phyloP scores from a whole-genome alignment of 306 rosid species.

The Cyamopsis tetragonoloba region DNA sequence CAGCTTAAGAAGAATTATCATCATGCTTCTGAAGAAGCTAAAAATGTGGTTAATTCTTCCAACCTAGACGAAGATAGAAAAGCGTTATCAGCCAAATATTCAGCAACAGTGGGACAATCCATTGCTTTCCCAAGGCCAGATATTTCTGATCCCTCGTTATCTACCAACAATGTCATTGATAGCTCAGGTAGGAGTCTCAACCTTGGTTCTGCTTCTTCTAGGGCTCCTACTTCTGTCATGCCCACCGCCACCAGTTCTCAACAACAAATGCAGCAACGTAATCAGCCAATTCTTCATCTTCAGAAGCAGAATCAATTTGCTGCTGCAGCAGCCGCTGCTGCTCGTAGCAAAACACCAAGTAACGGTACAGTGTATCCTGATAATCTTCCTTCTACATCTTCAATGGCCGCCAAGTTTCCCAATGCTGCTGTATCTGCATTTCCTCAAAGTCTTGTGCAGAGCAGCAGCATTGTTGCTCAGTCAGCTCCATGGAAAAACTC shows the following conservation, averaged over 20 bases:
- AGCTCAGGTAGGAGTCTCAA: slow-evolving; percentile 61
- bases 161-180: slow-evolving; percentile 63
- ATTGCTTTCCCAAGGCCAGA: slow-evolving; percentile 82
- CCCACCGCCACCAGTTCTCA: slow-evolving; percentile 46
- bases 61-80: slow-evolving; percentile 76
- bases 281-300: slow-evolving; percentile 57
- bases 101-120: slow-evolving; percentile 61
- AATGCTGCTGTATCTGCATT: slow-evolving; percentile 63
- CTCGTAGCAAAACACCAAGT: slow-evolving; percentile 60
- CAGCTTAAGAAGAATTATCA: slow-evolving; percentile 69
- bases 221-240: slow-evolving; percentile 52
- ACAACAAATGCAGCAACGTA: slow-evolving; percentile 67
- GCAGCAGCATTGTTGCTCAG: slow-evolving; percentile 62
- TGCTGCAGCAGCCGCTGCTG: slow-evolving; percentile 45
- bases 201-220: slow-evolving; percentile 50
- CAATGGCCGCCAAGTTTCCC: slow-evolving; percentile 70
- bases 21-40: slow-evolving; percentile 62
- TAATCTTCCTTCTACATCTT: slow-evolving; percentile 58
- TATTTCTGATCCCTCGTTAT: slow-evolving; percentile 51
- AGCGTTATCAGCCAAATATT: slow-evolving; percentile 45
- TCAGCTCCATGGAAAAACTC: slow-evolving; percentile 91
- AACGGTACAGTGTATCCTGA: slow-evolving; percentile 72
- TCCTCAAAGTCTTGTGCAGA: slow-evolving; percentile 69
- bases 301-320: slow-evolving; percentile 63
- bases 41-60: slow-evolving; percentile 49